Evolutionary conservation across 108 stramenopile genomes (phyloP), one percentile per base, ranked within the genome.

Genomic region (Ochromonas danica): DNA sequence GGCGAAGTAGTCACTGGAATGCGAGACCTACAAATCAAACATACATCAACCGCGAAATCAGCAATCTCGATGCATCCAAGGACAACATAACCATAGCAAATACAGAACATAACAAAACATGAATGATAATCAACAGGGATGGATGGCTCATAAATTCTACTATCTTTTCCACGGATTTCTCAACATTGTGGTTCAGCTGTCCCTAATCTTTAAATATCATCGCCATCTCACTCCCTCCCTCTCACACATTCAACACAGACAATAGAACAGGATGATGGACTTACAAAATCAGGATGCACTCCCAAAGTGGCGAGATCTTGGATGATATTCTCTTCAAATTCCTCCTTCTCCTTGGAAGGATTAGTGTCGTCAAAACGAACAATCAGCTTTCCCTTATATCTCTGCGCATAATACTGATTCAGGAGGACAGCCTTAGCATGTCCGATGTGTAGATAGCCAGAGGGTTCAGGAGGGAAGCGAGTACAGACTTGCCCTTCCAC

Each of bases 311-410:
- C 86, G 38, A 93, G 60, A 33, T 81, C 89, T 72, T 83, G 40
- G 61, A 89, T n/a, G 85, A 90, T 90, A 71, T 62, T 88, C 70
- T 92, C 83, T 85, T 96, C 94, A 78, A 90, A 99, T 84, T 99
- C 98, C 70, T 92, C 96, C 85, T 97, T 97, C 89, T 99, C 98
- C 87, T 99, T 99, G 87, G 89, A 89, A 1, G 98, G 98, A 82
- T 99, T 99, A 42, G 98, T 99, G 89, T 99, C 98, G 87, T 99
- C 98, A 79, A 99, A 99, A 31, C 89, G 87, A 0, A 90, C 61
- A 65, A 97, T 86, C 51, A 97, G 78, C 70, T 93, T 91, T 67
- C 96, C 96, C 77, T 91, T 87, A 89, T 99, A 99, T 1, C 91
- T 82, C 51, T 91, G 86, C 0, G 98, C 98, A 85, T 98, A 99